Evolutionary conservation across 176 grass and related monocot species (phyloP), one percentile per base, ranked within the genome.

Genomic region (Urochloa ruziziensis): DNA sequence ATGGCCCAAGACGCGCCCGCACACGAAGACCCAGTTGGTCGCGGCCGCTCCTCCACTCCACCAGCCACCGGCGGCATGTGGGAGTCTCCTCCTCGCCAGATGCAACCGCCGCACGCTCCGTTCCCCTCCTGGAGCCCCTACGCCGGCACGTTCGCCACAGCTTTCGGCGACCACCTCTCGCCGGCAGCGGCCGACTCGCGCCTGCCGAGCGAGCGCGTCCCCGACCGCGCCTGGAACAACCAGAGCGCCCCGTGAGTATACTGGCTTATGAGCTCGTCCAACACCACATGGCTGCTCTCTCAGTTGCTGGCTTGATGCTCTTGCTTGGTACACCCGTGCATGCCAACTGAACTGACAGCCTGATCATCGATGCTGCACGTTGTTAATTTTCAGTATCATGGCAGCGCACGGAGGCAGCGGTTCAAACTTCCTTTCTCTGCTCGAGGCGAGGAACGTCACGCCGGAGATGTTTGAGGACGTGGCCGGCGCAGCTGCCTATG

Each of bases 191-290:
- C 40, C 40, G 42, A 2, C 39, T 39, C 79, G 67, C 43, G 76
- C 77, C 74, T 78, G 85, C 70, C 30, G 33, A 63, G 80, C 68
- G 70, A 65, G 42, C 30, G 51, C 73, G 82, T 73, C 48, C 10
- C 47, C 48, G 18, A 34, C 72, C 11, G 24, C 23, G 72, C 32
- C 33, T 96, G 80, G 91, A 96, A 75, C 77, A 96, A 75, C 77
- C 91, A 89, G 60, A 87, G 69, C 69, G 58, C 83, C 53, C 30
- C 82, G 94, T 96, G 30, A 96, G 94, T 93, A 82, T 7, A 71
- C 24, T 24, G 2, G 66, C 4, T 2, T 42, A 15, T 19, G 4
- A 17, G 23, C 10, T 12, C 14, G 2, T 33, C 17, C 5, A 24
- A 65, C 32, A 23, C 19, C 18, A 47, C 42, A 30, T 72, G 43